phyloP scores from a whole-genome alignment of 257 asterid genomes.

The Solanum sejunctum region DNA sequence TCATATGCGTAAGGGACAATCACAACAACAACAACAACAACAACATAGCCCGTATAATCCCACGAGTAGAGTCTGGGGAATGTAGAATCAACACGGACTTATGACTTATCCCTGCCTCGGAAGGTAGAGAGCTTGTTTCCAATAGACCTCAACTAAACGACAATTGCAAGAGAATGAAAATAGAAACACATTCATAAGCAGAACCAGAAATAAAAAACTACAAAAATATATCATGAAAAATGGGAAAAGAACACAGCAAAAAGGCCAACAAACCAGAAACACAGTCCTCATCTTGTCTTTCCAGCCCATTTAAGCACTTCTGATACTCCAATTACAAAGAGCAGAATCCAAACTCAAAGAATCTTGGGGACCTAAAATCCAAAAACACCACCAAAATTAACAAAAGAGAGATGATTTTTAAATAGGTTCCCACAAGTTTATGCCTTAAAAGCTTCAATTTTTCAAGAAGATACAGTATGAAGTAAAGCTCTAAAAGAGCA shows the following conservation, averaged over 20 bases:
- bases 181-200: background rate
- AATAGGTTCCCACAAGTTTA: background rate
- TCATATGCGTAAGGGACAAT: background rate
- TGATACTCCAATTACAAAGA: background rate
- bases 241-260: background rate
- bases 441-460: background rate
- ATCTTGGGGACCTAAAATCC: background rate
- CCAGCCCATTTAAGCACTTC: constrained; percentile 34
- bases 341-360: background rate
- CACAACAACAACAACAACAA: background rate
- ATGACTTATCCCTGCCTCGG: background rate
- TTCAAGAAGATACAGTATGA: background rate
- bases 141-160: background rate
- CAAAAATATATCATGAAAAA: background rate
- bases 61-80: background rate
- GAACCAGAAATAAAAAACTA: background rate
- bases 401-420: background rate
- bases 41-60: background rate
- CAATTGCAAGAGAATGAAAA: background rate
- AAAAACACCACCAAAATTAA: background rate
- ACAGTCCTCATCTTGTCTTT: constrained; percentile 29
- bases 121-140: background rate
- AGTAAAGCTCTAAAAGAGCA: background rate
- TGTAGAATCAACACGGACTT: background rate
- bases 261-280: constrained; percentile 46